These are phyloP conservation scores for Fragilariopsis cylindrus DNA, from an alignment of 108 stramenopile species.

Conservation along the genomic window DNA sequence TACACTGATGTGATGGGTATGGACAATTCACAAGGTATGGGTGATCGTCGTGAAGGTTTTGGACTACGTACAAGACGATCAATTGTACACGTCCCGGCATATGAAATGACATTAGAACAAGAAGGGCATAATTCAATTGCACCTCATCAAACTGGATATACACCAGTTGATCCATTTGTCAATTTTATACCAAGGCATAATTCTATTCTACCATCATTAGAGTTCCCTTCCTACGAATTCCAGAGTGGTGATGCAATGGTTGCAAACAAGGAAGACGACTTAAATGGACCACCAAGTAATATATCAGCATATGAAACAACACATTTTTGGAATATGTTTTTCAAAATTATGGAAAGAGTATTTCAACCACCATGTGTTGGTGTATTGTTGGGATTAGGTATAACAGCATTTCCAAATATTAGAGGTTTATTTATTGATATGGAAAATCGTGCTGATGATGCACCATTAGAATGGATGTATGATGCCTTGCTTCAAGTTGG, in stretches of 20 bases:
- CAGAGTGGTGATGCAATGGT: background rate
- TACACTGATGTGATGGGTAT: background rate
- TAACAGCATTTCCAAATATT: conserved; percentile 57
- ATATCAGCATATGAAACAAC: background rate
- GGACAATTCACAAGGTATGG: background rate
- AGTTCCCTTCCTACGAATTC: background rate
- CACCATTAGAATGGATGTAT: conserved; percentile 84
- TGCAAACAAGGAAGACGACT: background rate
- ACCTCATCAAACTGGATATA: too few relatives aligned
- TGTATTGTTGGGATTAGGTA: conserved; percentile 60
- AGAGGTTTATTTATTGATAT: conserved; percentile 77
- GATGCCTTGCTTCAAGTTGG: conserved; percentile 79
- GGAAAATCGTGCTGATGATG: conserved; percentile 46
- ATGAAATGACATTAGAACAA: background rate
- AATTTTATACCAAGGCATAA: too few relatives aligned
- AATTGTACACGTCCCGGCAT: background rate
- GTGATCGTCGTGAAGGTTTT: background rate
- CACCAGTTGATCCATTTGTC: too few relatives aligned
- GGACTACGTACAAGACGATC: background rate
- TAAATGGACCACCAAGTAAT: background rate
- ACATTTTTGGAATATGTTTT: conserved; percentile 19
- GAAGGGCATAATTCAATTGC: too few relatives aligned
- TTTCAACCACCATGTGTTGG: conserved; percentile 83
- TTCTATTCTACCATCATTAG: too few relatives aligned
- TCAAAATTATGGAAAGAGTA: conserved; percentile 22